Percentiles rank a stretch among this genome's conserved stretches.
Conservation (phyloP, 345 rosid genomes). For the Firmiana major region DNA sequence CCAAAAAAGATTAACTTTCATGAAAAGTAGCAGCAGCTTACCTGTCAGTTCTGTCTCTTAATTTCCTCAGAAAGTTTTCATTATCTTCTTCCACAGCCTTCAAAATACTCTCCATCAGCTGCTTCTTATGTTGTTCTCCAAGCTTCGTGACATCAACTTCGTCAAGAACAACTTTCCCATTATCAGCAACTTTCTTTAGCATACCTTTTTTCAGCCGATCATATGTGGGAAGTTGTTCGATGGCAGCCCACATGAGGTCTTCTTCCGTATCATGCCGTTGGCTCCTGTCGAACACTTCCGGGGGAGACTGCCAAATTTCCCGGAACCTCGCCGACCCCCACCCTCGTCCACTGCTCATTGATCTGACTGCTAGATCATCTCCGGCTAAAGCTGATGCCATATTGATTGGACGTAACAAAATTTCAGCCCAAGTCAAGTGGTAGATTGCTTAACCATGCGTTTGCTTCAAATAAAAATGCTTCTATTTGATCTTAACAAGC, state of each 20-base stretch:
- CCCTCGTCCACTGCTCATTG: conserved; percentile 49
- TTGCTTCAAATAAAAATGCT: no score
- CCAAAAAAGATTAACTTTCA: not conserved
- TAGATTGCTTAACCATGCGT: no score
- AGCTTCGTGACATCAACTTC: conserved; percentile 59
- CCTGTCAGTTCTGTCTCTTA: conserved; percentile 70
- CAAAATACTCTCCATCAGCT: conserved; percentile 19
- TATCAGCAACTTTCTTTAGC: conserved; percentile 40
- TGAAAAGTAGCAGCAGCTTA: conserved; percentile 6
- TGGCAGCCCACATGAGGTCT: conserved; percentile 86
- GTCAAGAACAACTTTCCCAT: conserved; percentile 39
- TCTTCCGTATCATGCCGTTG: conserved; percentile 51
- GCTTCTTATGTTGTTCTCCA: conserved; percentile 44
- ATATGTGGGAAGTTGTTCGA: conserved; percentile 73
- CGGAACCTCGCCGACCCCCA: conserved; percentile 19
- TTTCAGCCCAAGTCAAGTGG: no score
- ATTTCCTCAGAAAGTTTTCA: conserved; percentile 52
- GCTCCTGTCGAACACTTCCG: conserved; percentile 11
- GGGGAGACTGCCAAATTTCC: no score
- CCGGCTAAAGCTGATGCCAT: conserved; percentile 5
- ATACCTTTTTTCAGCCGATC: conserved; percentile 64
- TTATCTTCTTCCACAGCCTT: conserved; percentile 70
- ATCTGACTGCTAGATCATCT: conserved; percentile 45
- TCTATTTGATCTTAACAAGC: no score
- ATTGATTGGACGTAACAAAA: no score